Percentiles rank a stretch among this genome's conserved stretches.
These are phyloP conservation scores for Bimuria novae-zelandiae DNA, from an alignment of 2,329 filamentous ascomycete genomes.

Conservation along the genomic window DNA sequence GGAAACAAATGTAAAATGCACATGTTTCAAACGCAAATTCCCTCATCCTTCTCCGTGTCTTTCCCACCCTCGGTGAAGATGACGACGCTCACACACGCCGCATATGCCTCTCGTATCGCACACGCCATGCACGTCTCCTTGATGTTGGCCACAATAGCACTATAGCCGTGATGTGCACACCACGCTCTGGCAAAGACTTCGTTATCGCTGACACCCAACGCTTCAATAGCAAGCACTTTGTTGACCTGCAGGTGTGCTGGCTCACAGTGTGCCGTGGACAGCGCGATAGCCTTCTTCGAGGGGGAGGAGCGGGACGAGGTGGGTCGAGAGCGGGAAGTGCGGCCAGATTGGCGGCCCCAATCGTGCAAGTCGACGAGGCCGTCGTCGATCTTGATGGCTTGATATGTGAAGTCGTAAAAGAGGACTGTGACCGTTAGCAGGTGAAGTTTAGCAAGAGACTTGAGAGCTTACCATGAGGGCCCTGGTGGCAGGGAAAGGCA, in stretches of 20 bases:
- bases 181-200: conserved; percentile 77
- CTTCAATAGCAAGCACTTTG: conserved; percentile 72
- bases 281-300: conserved; percentile 35
- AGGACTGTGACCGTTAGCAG: conserved; percentile 53
- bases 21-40: conserved; percentile 15
- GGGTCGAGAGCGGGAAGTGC: conserved; percentile 26
- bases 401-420: conserved; percentile 72
- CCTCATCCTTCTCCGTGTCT: conserved; percentile 51
- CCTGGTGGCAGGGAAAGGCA: conserved; percentile 48
- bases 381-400: conserved; percentile 64
- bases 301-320: conserved; percentile 40
- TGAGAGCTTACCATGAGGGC: conserved; percentile 44
- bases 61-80: conserved; percentile 61
- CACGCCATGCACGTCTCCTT: conserved; percentile 74
- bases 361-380: conserved; percentile 65
- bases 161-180: conserved; percentile 76
- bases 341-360: conserved; percentile 59
- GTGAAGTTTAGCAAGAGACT: too few species aligned
- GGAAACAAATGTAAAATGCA: conserved; percentile 6
- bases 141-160: conserved; percentile 71
- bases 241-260: conserved; percentile 53
- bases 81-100: conserved; percentile 72
- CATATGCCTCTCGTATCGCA: conserved; percentile 75
- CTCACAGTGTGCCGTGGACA: conserved; percentile 24
- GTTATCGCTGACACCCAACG: conserved; percentile 74